Percentiles rank a stretch among this genome's conserved stretches.
phyloP scores from a whole-genome alignment of 805 yeast species.

The Scheffersomyces ergatensis region DNA sequence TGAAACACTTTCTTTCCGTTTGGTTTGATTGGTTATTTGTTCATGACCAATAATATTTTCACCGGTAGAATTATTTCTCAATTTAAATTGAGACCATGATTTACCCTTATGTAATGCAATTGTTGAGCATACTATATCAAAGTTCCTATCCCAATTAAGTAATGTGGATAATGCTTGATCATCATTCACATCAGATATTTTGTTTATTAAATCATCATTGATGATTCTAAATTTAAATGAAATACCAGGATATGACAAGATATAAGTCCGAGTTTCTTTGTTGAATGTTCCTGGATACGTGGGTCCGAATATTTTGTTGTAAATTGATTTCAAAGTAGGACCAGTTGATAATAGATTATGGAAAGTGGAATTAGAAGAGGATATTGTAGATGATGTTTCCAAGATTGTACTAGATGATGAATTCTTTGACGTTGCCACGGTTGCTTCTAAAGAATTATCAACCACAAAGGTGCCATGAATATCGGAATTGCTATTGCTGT shows the following conservation, averaged over 20 bases:
- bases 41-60: background rate
- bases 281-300: slow-evolving; percentile 53
- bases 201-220: slow-evolving; percentile 14
- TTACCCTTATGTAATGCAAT: slow-evolving; percentile 40
- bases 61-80: background rate
- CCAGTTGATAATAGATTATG: slow-evolving; percentile 5
- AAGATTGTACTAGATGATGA: slow-evolving; percentile 5
- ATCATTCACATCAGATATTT: slow-evolving; percentile 12
- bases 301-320: slow-evolving; percentile 60
- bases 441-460: background rate
- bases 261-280: slow-evolving; percentile 26
- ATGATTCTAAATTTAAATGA: slow-evolving; percentile 44
- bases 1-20: slow-evolving; percentile 4
- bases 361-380: slow-evolving; percentile 3
- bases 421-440: slow-evolving; percentile 9
- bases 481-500: background rate
- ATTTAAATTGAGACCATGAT: slow-evolving; percentile 18
- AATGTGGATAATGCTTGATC: slow-evolving; percentile 24
- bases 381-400: slow-evolving; percentile 2
- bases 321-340: slow-evolving; percentile 38
- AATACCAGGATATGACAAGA: slow-evolving; percentile 56
- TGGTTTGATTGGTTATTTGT: background rate
- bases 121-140: slow-evolving; percentile 35
- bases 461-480: background rate
- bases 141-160: slow-evolving; percentile 28